These are phyloP conservation scores for Sapria himalayana DNA, from an alignment of 345 rosid species.

Conservation along the genomic window DNA sequence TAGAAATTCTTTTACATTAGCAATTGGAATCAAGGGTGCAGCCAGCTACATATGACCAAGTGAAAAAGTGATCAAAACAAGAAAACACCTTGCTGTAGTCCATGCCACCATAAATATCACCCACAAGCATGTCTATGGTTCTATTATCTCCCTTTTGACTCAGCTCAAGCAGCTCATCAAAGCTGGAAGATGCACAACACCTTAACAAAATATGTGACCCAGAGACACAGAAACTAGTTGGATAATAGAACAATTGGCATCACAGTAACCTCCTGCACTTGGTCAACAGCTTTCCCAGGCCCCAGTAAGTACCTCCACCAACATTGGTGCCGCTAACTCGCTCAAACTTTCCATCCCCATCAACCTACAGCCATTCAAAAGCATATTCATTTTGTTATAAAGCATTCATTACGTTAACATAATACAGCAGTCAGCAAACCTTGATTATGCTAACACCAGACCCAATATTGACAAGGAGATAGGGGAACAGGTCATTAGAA, in stretches of 20 bases:
- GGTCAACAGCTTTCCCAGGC: conserved; percentile 79
- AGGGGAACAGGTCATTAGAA: conserved; percentile 72
- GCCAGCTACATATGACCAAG: conserved; percentile 1
- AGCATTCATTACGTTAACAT: conserved; percentile 3
- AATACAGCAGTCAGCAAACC: conserved; percentile 19
- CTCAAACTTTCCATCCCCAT: conserved; percentile 91
- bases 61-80: conserved; percentile 2
- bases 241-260: conserved; percentile 1
- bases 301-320: conserved; percentile 99
- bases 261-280: conserved; percentile 67
- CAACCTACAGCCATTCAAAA: conserved; percentile 33
- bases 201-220: background rate
- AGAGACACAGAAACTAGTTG: background rate
- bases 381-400: background rate
- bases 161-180: conserved; percentile 86
- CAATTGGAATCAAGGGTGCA: background rate
- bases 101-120: conserved; percentile 94
- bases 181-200: conserved; percentile 23
- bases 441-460: conserved; percentile 99
- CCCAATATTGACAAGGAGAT: conserved; percentile 94
- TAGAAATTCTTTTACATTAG: background rate
- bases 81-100: conserved; percentile 69
- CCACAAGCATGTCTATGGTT: conserved; percentile 90
- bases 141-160: conserved; percentile 94
- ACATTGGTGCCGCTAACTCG: conserved; percentile 96